Percentiles rank a stretch among this genome's conserved stretches.
Evolutionary conservation across 441 rosid species (phyloP).

Genomic region (Adansonia rubrostipa): DNA sequence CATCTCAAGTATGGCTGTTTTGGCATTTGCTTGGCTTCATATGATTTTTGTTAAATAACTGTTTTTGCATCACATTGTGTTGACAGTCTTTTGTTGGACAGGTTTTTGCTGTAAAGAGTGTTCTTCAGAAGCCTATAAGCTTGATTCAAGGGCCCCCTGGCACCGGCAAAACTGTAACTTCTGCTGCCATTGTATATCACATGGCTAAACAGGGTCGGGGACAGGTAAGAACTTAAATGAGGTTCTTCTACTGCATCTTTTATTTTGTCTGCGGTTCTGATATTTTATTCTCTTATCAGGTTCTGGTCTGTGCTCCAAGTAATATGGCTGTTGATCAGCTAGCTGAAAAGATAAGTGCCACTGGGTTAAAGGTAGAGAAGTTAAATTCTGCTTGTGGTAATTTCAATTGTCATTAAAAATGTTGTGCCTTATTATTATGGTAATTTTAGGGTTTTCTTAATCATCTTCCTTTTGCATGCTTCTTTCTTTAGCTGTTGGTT

Average conservation of each 20-base stretch:
- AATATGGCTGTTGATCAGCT: conserved; percentile 98
- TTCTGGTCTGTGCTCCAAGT: conserved; percentile 97
- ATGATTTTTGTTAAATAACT: background rate
- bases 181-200: conserved; percentile 98
- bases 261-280: conserved; percentile 16
- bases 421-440: background rate
- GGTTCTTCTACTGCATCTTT: conserved; percentile 14
- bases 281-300: conserved; percentile 48
- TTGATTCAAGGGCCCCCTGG: conserved; percentile 99
- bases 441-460: conserved; percentile 11
- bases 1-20: conserved; percentile 75
- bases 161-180: conserved; percentile 92
- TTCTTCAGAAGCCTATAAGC: conserved; percentile 96
- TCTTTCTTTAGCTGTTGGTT: background rate
- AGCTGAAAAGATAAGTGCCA: conserved; percentile 98
- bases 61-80: conserved; percentile 16
- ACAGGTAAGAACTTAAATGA: conserved; percentile 54
- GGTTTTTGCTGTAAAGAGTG: conserved; percentile 98
- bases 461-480: conserved; percentile 6
- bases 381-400: background rate
- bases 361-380: conserved; percentile 81
- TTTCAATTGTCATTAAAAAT: background rate
- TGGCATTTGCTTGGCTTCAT: background rate
- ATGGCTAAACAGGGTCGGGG: conserved; percentile 99
- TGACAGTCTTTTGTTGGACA: conserved; percentile 28